Percentiles rank a stretch among this genome's conserved stretches.
Conservation (phyloP, 495 filamentous ascomycete species). For the Aspergillus sclerotiicarbonarius region DNA sequence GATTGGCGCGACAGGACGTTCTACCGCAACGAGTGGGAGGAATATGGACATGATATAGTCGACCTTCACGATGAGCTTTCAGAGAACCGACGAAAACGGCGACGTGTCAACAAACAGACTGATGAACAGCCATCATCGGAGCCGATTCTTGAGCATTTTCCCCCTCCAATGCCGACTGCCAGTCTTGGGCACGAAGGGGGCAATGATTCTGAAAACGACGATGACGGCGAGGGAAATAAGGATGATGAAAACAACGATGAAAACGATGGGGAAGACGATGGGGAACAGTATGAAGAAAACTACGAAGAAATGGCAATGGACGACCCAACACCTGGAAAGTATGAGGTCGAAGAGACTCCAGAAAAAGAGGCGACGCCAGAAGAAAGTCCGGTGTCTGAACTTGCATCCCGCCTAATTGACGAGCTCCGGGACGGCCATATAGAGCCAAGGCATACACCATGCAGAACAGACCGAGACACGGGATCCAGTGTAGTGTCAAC, state of each 20-base stretch:
- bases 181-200: no score
- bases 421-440: not conserved
- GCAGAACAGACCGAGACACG: not conserved
- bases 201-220: no score
- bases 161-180: no score
- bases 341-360: not conserved
- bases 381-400: not conserved
- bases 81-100: slow-evolving; percentile 34
- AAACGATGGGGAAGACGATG: no score
- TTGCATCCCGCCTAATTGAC: not conserved
- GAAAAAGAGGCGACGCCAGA: not conserved
- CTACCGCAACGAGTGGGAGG: slow-evolving; percentile 52
- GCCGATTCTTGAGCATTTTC: no score
- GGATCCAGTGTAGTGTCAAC: not conserved
- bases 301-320: slow-evolving; percentile 20
- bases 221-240: no score
- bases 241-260: no score
- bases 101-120: slow-evolving; percentile 14
- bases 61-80: slow-evolving; percentile 34
- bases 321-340: not conserved
- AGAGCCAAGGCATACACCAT: not conserved
- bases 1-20: slow-evolving; percentile 48
- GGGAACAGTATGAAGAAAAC: not conserved
- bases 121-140: no score
- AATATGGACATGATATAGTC: slow-evolving; percentile 31